A percentile compares a stretch with the other conserved stretches of the same genome.
Conservation (phyloP, 768 basidiomycete species). For the Russula lepida region DNA sequence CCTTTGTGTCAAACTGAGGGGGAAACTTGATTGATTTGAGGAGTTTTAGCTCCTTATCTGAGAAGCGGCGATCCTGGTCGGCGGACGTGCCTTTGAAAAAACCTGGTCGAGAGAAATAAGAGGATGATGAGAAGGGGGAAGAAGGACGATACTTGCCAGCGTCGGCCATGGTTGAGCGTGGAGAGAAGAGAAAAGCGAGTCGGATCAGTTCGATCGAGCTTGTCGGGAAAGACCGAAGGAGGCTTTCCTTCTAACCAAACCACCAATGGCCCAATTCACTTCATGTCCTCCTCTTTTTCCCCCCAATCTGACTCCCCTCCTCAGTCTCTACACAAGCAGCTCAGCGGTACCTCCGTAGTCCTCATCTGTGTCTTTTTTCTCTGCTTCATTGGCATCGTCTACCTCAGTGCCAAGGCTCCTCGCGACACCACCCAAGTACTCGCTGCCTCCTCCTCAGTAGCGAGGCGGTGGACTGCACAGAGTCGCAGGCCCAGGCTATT, state of each 20-base stretch:
- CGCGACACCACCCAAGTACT: not conserved
- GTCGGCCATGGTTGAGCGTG: constrained; percentile 17
- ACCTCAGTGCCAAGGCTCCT: not conserved
- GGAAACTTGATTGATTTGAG: constrained; percentile 90
- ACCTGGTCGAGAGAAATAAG: constrained; percentile 30
- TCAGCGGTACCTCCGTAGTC: not conserved
- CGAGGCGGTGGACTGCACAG: not conserved
- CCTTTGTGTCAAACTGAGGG: constrained; percentile 81
- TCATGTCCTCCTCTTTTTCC: not conserved
- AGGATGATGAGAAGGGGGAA: not conserved
- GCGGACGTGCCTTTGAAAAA: constrained; percentile 90
- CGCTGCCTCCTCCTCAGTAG: not conserved
- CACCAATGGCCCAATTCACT: not conserved
- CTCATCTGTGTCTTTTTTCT: not conserved
- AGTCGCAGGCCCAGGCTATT: constrained; percentile 5
- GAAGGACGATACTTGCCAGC: constrained; percentile 11
- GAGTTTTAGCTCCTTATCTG: constrained; percentile 88
- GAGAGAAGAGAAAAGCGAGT: not conserved
- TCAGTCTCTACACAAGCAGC: no score
- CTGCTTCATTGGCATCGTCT: not conserved
- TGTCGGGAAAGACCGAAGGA: not conserved
- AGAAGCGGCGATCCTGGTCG: constrained; percentile 87
- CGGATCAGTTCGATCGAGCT: not conserved
- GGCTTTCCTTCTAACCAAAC: not conserved
- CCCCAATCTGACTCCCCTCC: not conserved